Evolutionary conservation across 306 rosid species (phyloP).

Genomic region (Mucuna pruriens): DNA sequence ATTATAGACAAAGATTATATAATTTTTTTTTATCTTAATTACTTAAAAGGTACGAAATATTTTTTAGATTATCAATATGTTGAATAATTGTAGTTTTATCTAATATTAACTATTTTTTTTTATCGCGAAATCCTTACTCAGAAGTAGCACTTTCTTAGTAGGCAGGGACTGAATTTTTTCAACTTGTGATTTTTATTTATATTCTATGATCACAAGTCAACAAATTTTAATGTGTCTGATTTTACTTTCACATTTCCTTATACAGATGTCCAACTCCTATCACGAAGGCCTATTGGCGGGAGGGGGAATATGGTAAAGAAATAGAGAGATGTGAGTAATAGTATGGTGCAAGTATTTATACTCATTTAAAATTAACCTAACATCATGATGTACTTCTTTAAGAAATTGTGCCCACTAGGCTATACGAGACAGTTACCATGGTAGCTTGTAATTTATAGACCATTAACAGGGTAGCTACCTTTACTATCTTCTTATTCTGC

Average conservation of each 20-base stretch:
- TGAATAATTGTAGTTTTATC: too few relatives aligned
- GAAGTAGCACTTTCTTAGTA: too few relatives aligned
- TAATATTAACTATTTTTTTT: too few relatives aligned
- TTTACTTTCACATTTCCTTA: background rate
- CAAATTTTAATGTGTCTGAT: background rate
- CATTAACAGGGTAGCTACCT: background rate
- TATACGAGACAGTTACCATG: background rate
- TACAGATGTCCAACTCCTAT: background rate
- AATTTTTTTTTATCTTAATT: too few relatives aligned
- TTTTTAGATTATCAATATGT: too few relatives aligned
- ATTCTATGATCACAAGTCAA: background rate
- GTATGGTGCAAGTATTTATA: background rate
- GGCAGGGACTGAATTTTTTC: too few relatives aligned
- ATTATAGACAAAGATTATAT: too few relatives aligned
- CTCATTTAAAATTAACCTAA: constrained; percentile 13
- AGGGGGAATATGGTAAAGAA: background rate
- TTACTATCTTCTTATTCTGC: background rate
- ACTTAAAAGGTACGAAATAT: too few relatives aligned
- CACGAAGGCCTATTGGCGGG: too few relatives aligned
- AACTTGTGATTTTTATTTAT: too few relatives aligned
- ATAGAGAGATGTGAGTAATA: background rate
- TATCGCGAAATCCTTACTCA: too few relatives aligned
- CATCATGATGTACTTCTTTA: background rate
- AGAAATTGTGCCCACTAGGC: background rate
- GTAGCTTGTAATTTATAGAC: background rate